These are phyloP conservation scores for Echium plantagineum DNA, from an alignment of 257 asterid genomes.

Conservation along the genomic window DNA sequence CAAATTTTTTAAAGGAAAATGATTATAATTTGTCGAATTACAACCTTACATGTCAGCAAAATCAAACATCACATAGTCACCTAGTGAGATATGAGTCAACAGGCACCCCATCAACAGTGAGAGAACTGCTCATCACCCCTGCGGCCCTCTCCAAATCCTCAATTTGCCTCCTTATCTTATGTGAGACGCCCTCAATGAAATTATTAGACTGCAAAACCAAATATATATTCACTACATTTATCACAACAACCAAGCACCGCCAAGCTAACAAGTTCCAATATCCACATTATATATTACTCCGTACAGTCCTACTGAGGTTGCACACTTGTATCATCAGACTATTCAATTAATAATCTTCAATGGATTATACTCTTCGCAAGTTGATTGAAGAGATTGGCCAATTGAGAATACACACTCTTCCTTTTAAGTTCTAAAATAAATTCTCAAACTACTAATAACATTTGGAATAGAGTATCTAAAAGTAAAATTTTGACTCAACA, in stretches of 20 bases:
- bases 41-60: constrained; percentile 2
- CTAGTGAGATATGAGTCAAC: constrained; percentile 89
- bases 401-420: too few species aligned
- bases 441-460: too few species aligned
- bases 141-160: too few species aligned
- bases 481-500: too few species aligned
- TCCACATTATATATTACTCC: neutral
- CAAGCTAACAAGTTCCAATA: neutral
- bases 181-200: constrained; percentile 81
- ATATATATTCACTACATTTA: constrained; percentile 4
- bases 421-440: too few species aligned
- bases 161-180: constrained; percentile 64
- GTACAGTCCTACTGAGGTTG: too few species aligned
- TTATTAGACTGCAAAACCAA: constrained; percentile 51
- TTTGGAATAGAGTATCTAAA: too few species aligned
- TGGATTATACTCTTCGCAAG: too few species aligned
- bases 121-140: constrained; percentile 11
- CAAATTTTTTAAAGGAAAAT: constrained; percentile 2
- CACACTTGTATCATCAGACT: too few species aligned
- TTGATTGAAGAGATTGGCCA: too few species aligned
- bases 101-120: constrained; percentile 74
- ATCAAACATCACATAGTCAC: constrained; percentile 19
- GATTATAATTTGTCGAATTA: constrained; percentile 4
- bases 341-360: too few species aligned
- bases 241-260: neutral